phyloP scores from a whole-genome alignment of 2,329 filamentous ascomycete species.

The Botrytis fragariae region DNA sequence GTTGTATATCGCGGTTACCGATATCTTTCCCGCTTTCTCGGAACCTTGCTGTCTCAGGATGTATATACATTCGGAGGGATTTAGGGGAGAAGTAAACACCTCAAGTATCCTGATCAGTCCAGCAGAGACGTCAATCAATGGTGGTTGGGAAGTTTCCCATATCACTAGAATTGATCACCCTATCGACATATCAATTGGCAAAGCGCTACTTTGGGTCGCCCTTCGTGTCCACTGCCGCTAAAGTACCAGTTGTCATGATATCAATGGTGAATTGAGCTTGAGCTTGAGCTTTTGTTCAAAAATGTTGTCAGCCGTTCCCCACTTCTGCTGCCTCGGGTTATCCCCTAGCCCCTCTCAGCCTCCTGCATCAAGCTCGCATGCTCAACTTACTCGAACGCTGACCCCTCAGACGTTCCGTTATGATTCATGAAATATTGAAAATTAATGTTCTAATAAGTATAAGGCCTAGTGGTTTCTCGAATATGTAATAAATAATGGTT shows the following conservation, averaged over 20 bases:
- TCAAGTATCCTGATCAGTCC: background rate
- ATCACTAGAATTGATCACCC: background rate
- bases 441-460: background rate
- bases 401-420: background rate
- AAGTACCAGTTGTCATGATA: background rate
- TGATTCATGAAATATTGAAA: background rate
- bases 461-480: background rate
- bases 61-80: background rate
- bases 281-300: background rate
- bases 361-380: background rate
- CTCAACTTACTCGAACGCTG: background rate
- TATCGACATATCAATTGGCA: background rate
- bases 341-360: background rate
- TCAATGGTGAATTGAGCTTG: background rate
- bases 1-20: background rate
- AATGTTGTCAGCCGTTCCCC: background rate
- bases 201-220: background rate
- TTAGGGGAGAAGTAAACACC: background rate
- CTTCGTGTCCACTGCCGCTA: background rate
- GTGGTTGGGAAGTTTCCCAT: background rate
- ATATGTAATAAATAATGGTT: background rate
- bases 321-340: background rate
- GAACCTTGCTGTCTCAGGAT: background rate
- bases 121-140: background rate
- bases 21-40: background rate